A percentile compares a stretch with the other conserved stretches of the same genome.
Conservation (phyloP, 805 yeast genomes). For the Saturnispora besseyi region DNA sequence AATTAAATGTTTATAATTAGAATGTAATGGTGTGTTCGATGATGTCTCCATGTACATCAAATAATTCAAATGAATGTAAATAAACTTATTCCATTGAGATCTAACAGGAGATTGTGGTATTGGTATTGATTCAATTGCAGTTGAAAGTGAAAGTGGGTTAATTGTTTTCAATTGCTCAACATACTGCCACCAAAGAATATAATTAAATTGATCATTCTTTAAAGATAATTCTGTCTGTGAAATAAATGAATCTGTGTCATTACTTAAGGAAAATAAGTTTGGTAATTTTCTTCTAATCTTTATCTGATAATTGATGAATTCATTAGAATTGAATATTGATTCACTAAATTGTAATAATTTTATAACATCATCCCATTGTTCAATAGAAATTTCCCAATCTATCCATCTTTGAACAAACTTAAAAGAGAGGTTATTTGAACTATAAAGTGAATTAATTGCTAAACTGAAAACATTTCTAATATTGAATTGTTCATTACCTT, state of each 20-base stretch:
- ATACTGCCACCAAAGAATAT: slow-evolving; percentile 80
- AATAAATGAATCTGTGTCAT: not conserved
- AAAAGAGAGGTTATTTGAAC: slow-evolving; percentile 17
- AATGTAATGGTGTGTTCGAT: not conserved
- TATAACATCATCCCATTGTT: not conserved
- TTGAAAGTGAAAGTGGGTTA: not conserved
- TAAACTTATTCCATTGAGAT: slow-evolving; percentile 53
- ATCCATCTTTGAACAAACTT: slow-evolving; percentile 1
- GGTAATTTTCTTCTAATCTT: not conserved
- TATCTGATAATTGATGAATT: not conserved
- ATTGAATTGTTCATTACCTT: slow-evolving; percentile 35
- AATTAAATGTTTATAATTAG: slow-evolving; percentile 41
- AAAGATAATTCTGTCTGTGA: not conserved
- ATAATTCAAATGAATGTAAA: slow-evolving; percentile 33
- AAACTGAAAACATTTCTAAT: slow-evolving; percentile 59
- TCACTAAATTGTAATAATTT: slow-evolving; percentile 5
- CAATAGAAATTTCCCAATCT: slow-evolving; percentile 4
- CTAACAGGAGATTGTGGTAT: slow-evolving; percentile 19
- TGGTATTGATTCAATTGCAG: slow-evolving; percentile 26
- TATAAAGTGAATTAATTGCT: slow-evolving; percentile 47
- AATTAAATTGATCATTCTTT: slow-evolving; percentile 43
- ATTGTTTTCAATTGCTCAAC: slow-evolving; percentile 33
- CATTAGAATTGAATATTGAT: not conserved
- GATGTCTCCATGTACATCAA: slow-evolving; percentile 53
- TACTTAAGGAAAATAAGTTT: not conserved